Conservation (phyloP, 805 yeast genomes). For the Starmerella bombi region DNA sequence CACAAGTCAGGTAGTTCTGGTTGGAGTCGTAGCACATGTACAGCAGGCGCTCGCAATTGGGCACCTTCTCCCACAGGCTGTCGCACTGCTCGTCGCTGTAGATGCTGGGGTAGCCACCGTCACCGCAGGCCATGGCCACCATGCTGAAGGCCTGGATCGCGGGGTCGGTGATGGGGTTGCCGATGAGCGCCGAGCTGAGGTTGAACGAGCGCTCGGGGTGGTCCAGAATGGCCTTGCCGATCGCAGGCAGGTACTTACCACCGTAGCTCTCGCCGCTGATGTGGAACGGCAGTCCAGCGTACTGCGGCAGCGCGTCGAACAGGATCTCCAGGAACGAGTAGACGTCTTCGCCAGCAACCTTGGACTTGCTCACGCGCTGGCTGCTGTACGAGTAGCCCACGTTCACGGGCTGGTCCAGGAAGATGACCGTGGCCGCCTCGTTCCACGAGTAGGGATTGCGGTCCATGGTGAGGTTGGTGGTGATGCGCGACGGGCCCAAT, state of each 20-base stretch:
- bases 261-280: conserved; percentile 93
- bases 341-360: conserved; percentile 78
- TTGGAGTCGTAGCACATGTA: conserved; percentile 64
- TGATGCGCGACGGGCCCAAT: conserved; percentile 77
- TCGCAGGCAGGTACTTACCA: conserved; percentile 91
- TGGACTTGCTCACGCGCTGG: conserved; percentile 15
- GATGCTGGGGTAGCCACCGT: conserved; percentile 71
- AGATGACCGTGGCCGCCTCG: conserved; percentile 78
- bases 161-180: conserved; percentile 89
- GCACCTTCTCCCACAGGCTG: conserved; percentile 50
- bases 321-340: conserved; percentile 76
- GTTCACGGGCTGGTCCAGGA: conserved; percentile 88
- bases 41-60: conserved; percentile 66
- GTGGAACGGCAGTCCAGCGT: conserved; percentile 46
- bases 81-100: conserved; percentile 69
- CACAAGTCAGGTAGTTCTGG: conserved; percentile 62
- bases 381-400: conserved; percentile 78
- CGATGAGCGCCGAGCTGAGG: conserved; percentile 70
- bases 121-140: conserved; percentile 90
- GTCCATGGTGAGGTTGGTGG: conserved; percentile 55
- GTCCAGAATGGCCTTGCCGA: conserved; percentile 42
- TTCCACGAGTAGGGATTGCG: conserved; percentile 87
- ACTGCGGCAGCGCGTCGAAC: conserved; percentile 77
- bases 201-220: conserved; percentile 56
- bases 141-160: conserved; percentile 66